Evolutionary conservation across 75 land plant genomes (phyloP), one percentile per base, ranked within the genome.

Genomic region (Cunninghamia lanceolata): DNA sequence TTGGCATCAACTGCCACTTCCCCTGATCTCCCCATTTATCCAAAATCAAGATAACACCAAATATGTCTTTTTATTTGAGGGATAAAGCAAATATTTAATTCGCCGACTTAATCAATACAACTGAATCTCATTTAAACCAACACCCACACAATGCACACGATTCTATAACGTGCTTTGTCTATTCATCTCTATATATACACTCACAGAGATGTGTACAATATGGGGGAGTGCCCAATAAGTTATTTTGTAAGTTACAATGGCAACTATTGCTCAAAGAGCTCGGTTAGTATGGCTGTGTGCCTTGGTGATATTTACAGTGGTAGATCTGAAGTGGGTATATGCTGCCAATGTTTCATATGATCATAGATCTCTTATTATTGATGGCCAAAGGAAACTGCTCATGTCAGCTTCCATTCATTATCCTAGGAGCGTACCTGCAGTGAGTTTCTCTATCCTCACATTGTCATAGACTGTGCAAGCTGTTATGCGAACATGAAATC

Each of bases 361-460:
- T 85, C 88, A 86, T 39, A 90, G 98, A 39, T 94, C 97, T 71
- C 91, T 97, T 39, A 89, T 97, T 82, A 91, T 97, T 86, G 90
- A 94, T 88, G 99, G 98, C 68, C 89, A 91, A 36, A 89, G 96
- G 34, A 89, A 92, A 68, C 93, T 97, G 87, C 89, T 97, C 86
- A 91, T 97, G 85, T 97, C 99, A 42, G 96, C 98, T 46, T 90
- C 96, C 84, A 97, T 97, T 84, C 99, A 97, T 83, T 97, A 97
- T 84, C 99, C 99, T 83, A 96, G 99, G 77, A 97, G 99, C 79
- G 93, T 96, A 16, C 98, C 99, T 47, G 93, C 85, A 86, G 99
- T 97, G 43, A 83, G 59, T 85, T 80, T 80, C 25, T 80, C 32
- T 80, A 28, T 80, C n/a, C 46, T 45, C 47, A 3, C n/a, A 45